phyloP scores from a whole-genome alignment of 129 eudicot species.

The Tagetes patula region DNA sequence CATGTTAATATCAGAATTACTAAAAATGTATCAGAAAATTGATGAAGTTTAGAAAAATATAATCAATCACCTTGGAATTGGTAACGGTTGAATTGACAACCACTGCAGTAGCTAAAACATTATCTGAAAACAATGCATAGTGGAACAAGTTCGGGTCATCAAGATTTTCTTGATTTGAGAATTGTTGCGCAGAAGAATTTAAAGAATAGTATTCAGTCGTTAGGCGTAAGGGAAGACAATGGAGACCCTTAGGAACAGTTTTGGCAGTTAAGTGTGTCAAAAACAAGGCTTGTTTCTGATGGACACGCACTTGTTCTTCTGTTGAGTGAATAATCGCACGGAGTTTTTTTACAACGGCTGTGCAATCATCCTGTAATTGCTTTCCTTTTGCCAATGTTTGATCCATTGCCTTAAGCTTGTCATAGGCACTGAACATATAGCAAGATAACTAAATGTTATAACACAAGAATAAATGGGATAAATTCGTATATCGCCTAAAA shows the following conservation, averaged over 20 bases:
- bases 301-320: constrained; percentile 89
- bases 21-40: not conserved
- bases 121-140: constrained; percentile 89
- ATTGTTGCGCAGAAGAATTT: constrained; percentile 63
- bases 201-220: constrained; percentile 74
- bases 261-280: constrained; percentile 94
- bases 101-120: constrained; percentile 86
- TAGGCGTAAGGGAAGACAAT: constrained; percentile 93
- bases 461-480: constrained; percentile 25
- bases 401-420: constrained; percentile 82
- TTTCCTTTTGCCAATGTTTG: constrained; percentile 75
- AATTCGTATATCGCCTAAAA: constrained; percentile 67
- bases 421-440: constrained; percentile 52
- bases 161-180: constrained; percentile 69
- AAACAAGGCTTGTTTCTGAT: constrained; percentile 88
- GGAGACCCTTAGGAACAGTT: constrained; percentile 96
- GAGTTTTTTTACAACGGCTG: constrained; percentile 82
- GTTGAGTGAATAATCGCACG: constrained; percentile 98
- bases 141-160: constrained; percentile 76
- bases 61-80: constrained; percentile 60
- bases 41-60: not conserved
- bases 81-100: constrained; percentile 89
- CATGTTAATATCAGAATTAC: constrained; percentile 4
- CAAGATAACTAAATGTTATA: constrained; percentile 7
- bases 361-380: constrained; percentile 87